Conservation (phyloP, 352 stramenopile genomes). For the Phytophthora sp. region DNA sequence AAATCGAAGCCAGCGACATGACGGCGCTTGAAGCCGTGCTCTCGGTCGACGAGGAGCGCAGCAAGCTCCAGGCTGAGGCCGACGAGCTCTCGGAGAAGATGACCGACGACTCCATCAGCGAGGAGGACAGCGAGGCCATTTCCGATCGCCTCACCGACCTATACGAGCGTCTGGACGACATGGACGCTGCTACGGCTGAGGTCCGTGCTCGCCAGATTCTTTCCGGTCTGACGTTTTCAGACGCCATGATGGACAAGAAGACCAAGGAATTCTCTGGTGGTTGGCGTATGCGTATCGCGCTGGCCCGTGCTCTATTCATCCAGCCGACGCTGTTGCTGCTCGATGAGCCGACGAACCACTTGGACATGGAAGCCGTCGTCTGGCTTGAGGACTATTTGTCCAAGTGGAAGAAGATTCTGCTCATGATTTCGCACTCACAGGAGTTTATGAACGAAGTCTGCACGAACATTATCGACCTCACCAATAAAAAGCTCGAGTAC, state of each 20-base stretch:
- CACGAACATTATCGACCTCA: slow-evolving; percentile 98
- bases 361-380: slow-evolving; percentile 98
- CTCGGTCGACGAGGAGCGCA: slow-evolving; percentile 94
- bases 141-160: slow-evolving; percentile 94
- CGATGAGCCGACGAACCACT: slow-evolving; percentile 96
- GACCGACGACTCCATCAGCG: slow-evolving; percentile 85
- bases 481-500: slow-evolving; percentile 95
- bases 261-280: slow-evolving; percentile 95
- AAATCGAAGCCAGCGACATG: slow-evolving; percentile 95
- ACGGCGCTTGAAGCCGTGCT: slow-evolving; percentile 96
- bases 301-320: slow-evolving; percentile 98
- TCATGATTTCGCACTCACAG: slow-evolving; percentile 98
- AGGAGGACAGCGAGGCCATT: slow-evolving; percentile 85
- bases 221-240: slow-evolving; percentile 95
- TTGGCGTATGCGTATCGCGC: slow-evolving; percentile 96
- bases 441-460: slow-evolving; percentile 99
- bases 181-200: slow-evolving; percentile 95
- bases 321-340: slow-evolving; percentile 94
- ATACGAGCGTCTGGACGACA: slow-evolving; percentile 95
- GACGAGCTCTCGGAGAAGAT: slow-evolving; percentile 94
- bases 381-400: slow-evolving; percentile 99
- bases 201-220: slow-evolving; percentile 94
- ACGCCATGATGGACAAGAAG: slow-evolving; percentile 95
- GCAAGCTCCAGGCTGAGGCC: slow-evolving; percentile 92
- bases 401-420: slow-evolving; percentile 97